Conservation (phyloP, 2,329 filamentous ascomycete genomes). For the Periglandula ipomoeae region DNA sequence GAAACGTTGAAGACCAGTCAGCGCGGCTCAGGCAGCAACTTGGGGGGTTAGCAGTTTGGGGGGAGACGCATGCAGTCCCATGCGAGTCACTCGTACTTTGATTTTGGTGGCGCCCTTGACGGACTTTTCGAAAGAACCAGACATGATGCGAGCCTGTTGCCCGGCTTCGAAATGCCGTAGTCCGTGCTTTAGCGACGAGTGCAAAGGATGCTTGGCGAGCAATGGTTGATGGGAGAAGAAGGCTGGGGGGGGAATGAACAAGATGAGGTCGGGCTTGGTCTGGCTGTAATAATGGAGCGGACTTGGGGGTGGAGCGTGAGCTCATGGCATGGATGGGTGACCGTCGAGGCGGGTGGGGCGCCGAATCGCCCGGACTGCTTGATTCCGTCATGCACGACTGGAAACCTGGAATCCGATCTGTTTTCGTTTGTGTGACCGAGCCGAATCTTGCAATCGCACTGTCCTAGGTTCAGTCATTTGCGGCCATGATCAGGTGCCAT, state of each 20-base stretch:
- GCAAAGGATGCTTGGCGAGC: neutral
- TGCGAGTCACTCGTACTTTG: constrained; percentile 52
- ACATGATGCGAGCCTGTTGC: constrained; percentile 41
- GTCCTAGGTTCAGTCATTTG: no score
- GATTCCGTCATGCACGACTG: neutral
- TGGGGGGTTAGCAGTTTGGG: neutral
- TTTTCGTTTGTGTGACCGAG: no score
- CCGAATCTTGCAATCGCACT: no score
- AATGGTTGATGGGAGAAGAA: constrained; percentile 3
- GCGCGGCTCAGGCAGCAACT: neutral
- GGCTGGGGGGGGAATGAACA: neutral
- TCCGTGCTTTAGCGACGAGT: neutral
- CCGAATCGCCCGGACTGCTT: neutral
- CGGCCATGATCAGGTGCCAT: no score
- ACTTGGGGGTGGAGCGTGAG: constrained; percentile 1
- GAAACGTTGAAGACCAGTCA: neutral
- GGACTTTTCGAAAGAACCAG: constrained; percentile 93
- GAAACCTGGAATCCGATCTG: neutral
- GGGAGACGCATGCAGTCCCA: neutral
- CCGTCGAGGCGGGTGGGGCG: neutral
- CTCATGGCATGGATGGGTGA: neutral
- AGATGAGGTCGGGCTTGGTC: constrained; percentile 6
- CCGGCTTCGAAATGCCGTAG: neutral
- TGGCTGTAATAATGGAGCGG: constrained; percentile 3
- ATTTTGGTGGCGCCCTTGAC: constrained; percentile 98